phyloP scores from a whole-genome alignment of 2,329 filamentous ascomycete species.

The Fusarium liriodendri region DNA sequence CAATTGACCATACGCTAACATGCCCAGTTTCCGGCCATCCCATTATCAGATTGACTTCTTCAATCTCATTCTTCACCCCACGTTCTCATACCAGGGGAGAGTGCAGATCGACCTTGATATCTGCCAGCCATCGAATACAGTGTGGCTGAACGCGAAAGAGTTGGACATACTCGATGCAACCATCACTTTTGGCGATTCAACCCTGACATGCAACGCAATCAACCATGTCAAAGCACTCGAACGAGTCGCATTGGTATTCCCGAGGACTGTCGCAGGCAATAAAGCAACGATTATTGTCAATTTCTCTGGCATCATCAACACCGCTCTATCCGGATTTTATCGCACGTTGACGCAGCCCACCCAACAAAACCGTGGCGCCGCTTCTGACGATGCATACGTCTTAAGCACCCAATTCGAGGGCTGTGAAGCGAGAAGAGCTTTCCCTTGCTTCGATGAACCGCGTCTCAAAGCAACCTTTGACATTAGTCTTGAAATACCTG shows the following conservation, averaged over 20 bases:
- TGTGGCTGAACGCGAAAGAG: background rate
- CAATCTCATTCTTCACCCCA: background rate
- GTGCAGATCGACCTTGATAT: background rate
- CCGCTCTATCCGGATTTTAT: background rate
- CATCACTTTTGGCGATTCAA: background rate
- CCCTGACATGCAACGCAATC: background rate
- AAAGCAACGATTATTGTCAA: background rate
- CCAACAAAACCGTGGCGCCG: background rate
- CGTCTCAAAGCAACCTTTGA: slow-evolving; percentile 96
- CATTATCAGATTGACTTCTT: background rate
- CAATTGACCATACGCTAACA: background rate
- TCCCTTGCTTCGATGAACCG: slow-evolving; percentile 98
- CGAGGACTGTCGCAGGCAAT: background rate
- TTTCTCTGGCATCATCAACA: background rate
- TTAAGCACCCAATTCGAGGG: slow-evolving; percentile 97
- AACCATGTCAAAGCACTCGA: background rate
- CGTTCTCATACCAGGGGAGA: background rate
- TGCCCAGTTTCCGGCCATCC: background rate
- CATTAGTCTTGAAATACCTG: slow-evolving; percentile 89
- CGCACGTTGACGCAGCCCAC: background rate
- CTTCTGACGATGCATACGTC: slow-evolving; percentile 72
- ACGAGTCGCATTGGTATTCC: background rate
- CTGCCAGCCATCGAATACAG: background rate
- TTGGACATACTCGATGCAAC: background rate
- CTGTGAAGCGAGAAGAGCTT: slow-evolving; percentile 91